Evolutionary conservation across 768 basidiomycete genomes (phyloP), one percentile per base, ranked within the genome.

Genomic region (Lentinula edodes): DNA sequence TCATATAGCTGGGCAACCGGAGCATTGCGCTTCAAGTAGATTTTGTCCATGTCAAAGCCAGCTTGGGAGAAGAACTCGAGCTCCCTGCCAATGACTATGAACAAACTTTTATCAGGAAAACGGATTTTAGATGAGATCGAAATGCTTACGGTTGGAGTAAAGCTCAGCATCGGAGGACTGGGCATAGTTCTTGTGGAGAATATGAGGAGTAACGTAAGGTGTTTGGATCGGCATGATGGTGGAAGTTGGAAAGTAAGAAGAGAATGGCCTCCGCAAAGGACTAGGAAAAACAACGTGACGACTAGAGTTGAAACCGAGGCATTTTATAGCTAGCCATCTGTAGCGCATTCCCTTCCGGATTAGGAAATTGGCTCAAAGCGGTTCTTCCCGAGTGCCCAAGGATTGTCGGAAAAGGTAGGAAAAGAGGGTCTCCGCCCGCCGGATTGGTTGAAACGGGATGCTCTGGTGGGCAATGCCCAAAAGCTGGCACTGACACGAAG

Each of bases 11-110:
- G 83, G 0, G 95, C 93, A 46, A 89, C 87, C 20, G 93, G 83
- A 1, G 93, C 93, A 66, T 96, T 96, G 76, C 93, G 91, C 78
- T 93, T 95, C 76, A 99, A 83, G 73, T 94, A 90, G 76, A 98
- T 94, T 68, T 90, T 87, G 70, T 95, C 90, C 90, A 98, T 97
- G 79, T 99, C 96, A 78, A 99, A 98, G 64, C 97, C 97, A 61
- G 97, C 96, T 75, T 97, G 91, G 42, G 96, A 98, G 85, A 97
- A 97, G 78, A 95, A 93, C 73, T 94, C 91, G 69, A 98, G 84
- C 72, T 98, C 95, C 67, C 84, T 87, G 69, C 93, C 94, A 69
- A 96, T 89, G 72, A 95, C 93, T 95, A 74, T 28, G 43, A 53
- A 36, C 42, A 57, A 36, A 35, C 2, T 9, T 18, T 18, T 1